Evolutionary conservation across 768 basidiomycete species (phyloP).

Genomic region (Phylloporus sp.): DNA sequence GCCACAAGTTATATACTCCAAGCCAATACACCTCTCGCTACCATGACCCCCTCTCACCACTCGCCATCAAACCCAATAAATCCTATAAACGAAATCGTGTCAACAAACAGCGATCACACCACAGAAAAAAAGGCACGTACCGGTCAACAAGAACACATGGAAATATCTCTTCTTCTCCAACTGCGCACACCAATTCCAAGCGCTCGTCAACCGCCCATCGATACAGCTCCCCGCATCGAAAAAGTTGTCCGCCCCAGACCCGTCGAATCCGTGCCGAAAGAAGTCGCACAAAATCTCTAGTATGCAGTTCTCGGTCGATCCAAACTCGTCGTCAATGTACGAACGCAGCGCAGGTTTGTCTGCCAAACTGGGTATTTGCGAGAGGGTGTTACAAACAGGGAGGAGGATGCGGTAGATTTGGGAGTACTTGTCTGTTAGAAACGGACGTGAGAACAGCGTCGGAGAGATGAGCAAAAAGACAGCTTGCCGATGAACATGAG

Average conservation of each 20-base stretch:
- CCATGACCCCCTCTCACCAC: conserved; percentile 63
- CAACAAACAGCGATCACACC: background rate
- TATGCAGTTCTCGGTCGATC: conserved; percentile 61
- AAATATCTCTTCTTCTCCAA: conserved; percentile 86
- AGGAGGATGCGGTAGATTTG: conserved; percentile 88
- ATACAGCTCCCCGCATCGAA: conserved; percentile 84
- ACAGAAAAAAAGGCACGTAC: conserved; percentile 35
- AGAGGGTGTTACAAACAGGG: conserved; percentile 78
- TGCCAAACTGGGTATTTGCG: conserved; percentile 61
- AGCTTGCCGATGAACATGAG: conserved; percentile 71
- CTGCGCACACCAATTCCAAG: conserved; percentile 88
- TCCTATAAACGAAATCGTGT: conserved; percentile 36
- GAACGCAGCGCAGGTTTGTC: conserved; percentile 65
- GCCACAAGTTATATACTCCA: no score
- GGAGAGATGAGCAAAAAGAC: background rate
- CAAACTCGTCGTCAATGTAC: conserved; percentile 81
- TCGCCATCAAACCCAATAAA: conserved; percentile 85
- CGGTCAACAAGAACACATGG: conserved; percentile 69
- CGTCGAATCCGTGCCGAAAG: conserved; percentile 85
- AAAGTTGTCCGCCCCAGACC: conserved; percentile 88
- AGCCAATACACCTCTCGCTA: no score
- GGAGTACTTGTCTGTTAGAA: conserved; percentile 68
- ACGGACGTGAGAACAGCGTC: background rate
- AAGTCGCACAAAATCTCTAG: conserved; percentile 77
- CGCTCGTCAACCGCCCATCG: conserved; percentile 81